phyloP scores from a whole-genome alignment of 441 rosid genomes.

The Lepidium campestre region DNA sequence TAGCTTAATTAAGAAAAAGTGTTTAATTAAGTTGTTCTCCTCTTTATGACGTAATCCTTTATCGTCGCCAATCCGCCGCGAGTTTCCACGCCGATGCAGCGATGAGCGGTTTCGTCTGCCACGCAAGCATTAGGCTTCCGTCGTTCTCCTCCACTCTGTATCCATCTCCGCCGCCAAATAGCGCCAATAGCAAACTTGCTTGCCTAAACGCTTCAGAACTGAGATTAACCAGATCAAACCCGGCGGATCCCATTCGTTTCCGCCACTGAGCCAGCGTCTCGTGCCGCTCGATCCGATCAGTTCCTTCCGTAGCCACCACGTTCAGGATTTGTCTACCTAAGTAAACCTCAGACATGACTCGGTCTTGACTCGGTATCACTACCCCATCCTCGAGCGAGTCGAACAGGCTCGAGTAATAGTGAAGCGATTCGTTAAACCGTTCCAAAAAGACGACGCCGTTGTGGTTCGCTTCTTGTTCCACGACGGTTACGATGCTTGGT shows the following conservation, averaged over 20 bases:
- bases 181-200: constrained; percentile 61
- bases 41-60: constrained; percentile 4
- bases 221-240: constrained; percentile 50
- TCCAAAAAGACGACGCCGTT: constrained; percentile 48
- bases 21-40: background rate
- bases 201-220: constrained; percentile 80
- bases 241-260: constrained; percentile 40
- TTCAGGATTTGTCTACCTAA: constrained; percentile 58
- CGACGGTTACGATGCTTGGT: constrained; percentile 51
- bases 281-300: constrained; percentile 53
- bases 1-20: background rate
- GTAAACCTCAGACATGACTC: constrained; percentile 57
- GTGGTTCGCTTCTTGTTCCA: constrained; percentile 65
- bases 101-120: constrained; percentile 76
- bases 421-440: constrained; percentile 56
- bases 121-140: constrained; percentile 67
- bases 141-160: constrained; percentile 64
- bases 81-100: constrained; percentile 81
- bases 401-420: constrained; percentile 58
- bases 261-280: constrained; percentile 64
- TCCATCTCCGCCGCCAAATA: constrained; percentile 59
- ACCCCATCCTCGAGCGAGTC: constrained; percentile 55
- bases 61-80: constrained; percentile 12
- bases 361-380: constrained; percentile 35
- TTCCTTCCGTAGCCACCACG: constrained; percentile 57